A percentile compares a stretch with the other conserved stretches of the same genome.
These are phyloP conservation scores for Brasenia schreberi DNA, from an alignment of 164 flowering plant species.

Conservation along the genomic window DNA sequence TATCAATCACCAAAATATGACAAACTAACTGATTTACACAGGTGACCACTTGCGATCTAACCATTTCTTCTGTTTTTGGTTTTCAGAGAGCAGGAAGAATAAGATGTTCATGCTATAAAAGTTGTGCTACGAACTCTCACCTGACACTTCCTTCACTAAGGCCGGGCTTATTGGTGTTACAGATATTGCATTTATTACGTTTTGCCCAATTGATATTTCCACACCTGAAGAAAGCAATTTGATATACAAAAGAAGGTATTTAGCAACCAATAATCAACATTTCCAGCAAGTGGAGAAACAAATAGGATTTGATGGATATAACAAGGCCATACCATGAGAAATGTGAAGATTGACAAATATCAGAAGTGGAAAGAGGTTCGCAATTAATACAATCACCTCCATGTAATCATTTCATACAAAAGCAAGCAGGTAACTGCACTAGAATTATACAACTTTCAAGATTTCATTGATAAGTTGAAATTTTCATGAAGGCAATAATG, in stretches of 20 bases:
- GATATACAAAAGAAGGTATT: not conserved
- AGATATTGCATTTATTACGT: slow-evolving; percentile 83
- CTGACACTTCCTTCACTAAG: slow-evolving; percentile 92
- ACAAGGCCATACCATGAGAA: not conserved
- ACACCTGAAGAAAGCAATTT: slow-evolving; percentile 48
- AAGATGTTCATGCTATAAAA: no score
- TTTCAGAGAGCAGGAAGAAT: no score
- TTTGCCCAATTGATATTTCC: slow-evolving; percentile 98
- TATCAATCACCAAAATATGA: no score
- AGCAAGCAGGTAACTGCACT: not conserved
- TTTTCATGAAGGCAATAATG: no score
- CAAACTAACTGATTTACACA: no score
- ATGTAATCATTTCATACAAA: not conserved
- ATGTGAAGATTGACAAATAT: not conserved
- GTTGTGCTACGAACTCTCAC: slow-evolving; percentile 19
- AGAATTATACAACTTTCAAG: no score
- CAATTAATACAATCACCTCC: not conserved
- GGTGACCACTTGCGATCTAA: no score
- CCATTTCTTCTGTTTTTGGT: no score
- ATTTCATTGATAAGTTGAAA: no score
- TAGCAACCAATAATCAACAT: not conserved
- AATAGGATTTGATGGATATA: no score
- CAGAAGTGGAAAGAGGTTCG: no score
- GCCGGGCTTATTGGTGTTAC: slow-evolving; percentile 98
- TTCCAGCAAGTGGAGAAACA: not conserved